Evolutionary conservation across 2,329 filamentous ascomycete species (phyloP).

Genomic region (Alternaria metachromatica): DNA sequence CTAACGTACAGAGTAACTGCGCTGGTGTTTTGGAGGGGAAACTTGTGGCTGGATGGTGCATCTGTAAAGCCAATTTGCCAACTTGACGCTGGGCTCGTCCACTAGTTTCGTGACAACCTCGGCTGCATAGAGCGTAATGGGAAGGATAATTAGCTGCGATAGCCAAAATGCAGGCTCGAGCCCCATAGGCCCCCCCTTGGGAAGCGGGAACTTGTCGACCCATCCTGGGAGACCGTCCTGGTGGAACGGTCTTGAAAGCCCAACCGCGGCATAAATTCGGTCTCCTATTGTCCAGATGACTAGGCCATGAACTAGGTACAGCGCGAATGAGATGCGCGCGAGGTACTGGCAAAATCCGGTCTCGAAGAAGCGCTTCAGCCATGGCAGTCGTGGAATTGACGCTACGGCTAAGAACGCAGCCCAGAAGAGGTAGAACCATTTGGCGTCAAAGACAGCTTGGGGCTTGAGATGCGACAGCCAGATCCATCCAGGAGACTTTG

Average conservation of each 20-base stretch:
- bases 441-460: slow-evolving; percentile 69
- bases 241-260: slow-evolving; percentile 61
- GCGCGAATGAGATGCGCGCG: slow-evolving; percentile 63
- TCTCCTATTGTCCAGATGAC: slow-evolving; percentile 56
- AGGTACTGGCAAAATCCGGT: slow-evolving; percentile 61
- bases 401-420: slow-evolving; percentile 65
- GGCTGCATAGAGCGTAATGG: slow-evolving; percentile 40
- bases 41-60: slow-evolving; percentile 44
- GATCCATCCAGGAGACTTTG: slow-evolving; percentile 65
- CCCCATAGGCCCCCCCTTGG: slow-evolving; percentile 64
- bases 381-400: slow-evolving; percentile 63
- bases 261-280: slow-evolving; percentile 67
- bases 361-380: slow-evolving; percentile 57
- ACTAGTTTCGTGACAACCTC: slow-evolving; percentile 46
- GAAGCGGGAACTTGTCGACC: slow-evolving; percentile 63
- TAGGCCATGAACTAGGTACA: slow-evolving; percentile 66
- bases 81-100: slow-evolving; percentile 62
- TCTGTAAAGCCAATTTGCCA: slow-evolving; percentile 61
- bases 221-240: slow-evolving; percentile 61
- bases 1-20: slow-evolving; percentile 7
- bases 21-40: slow-evolving; percentile 7
- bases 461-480: slow-evolving; percentile 68
- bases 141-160: slow-evolving; percentile 61
- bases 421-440: slow-evolving; percentile 73
- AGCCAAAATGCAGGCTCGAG: slow-evolving; percentile 63